Evolutionary conservation across 2,329 filamentous ascomycete genomes (phyloP).

Genomic region (Fusarium vanettenii): DNA sequence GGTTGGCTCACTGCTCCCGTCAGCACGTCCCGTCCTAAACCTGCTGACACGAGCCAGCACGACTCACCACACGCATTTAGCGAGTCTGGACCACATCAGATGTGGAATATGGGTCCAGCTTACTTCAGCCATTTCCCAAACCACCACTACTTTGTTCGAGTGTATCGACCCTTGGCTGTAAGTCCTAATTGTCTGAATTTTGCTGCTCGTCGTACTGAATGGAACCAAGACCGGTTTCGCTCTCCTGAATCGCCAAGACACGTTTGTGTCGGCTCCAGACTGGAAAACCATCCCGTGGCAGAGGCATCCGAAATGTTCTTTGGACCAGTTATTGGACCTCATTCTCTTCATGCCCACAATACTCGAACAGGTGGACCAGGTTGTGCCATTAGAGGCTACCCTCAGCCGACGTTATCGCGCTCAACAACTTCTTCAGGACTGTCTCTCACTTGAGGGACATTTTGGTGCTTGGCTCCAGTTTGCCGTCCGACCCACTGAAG

Average conservation of each 20-base stretch:
- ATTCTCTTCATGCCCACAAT: slow-evolving; percentile 60
- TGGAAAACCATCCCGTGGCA: slow-evolving; percentile 66
- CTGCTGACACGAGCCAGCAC: slow-evolving; percentile 52
- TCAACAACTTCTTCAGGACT: slow-evolving; percentile 61
- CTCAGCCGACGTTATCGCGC: slow-evolving; percentile 56
- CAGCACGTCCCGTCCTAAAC: not conserved
- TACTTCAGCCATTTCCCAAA: slow-evolving; percentile 63
- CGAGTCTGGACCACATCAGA: slow-evolving; percentile 51
- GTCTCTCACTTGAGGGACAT: slow-evolving; percentile 59
- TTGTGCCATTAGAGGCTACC: slow-evolving; percentile 54
- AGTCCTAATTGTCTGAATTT: slow-evolving; percentile 41
- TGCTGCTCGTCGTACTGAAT: slow-evolving; percentile 26
- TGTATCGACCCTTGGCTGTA: slow-evolving; percentile 66
- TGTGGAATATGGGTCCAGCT: slow-evolving; percentile 56
- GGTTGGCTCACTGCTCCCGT: slow-evolving; percentile 49
- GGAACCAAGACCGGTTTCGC: slow-evolving; percentile 56
- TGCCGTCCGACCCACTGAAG: slow-evolving; percentile 43
- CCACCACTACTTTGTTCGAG: slow-evolving; percentile 68
- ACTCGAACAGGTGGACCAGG: slow-evolving; percentile 58
- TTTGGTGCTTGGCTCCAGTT: slow-evolving; percentile 60
- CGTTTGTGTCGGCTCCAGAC: slow-evolving; percentile 62
- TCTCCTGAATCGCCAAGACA: slow-evolving; percentile 61
- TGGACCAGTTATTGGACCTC: slow-evolving; percentile 66
- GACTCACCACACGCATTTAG: slow-evolving; percentile 56
- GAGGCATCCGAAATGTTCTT: slow-evolving; percentile 59